A percentile compares a stretch with the other conserved stretches of the same genome.
phyloP scores from a whole-genome alignment of 305 asterid genomes.

The Ilex paraguariensis region DNA sequence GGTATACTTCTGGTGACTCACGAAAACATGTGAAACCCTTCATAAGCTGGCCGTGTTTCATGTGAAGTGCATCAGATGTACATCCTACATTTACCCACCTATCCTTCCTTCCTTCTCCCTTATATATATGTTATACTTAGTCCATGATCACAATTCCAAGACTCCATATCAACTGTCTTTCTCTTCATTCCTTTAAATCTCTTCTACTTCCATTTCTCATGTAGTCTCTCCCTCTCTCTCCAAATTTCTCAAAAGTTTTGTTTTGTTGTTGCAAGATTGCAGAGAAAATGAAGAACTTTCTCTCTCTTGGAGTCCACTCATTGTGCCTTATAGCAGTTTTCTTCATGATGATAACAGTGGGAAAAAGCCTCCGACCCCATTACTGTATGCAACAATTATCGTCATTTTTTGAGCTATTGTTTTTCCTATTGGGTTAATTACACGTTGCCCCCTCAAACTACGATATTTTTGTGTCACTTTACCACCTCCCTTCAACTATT shows the following conservation, averaged over 20 bases:
- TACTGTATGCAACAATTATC: conserved; percentile 34
- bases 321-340: conserved; percentile 30
- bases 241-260: conserved; percentile 4
- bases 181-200: not conserved
- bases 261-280: conserved; percentile 2
- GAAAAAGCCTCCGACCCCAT: conserved; percentile 50
- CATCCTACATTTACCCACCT: conserved; percentile 31
- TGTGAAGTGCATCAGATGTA: conserved; percentile 63
- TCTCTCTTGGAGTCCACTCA: conserved; percentile 5
- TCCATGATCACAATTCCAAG: conserved; percentile 6
- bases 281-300: conserved; percentile 14
- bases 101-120: conserved; percentile 2
- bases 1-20: conserved; percentile 18
- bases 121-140: not conserved
- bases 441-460: no score
- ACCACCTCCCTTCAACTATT: no score
- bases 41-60: conserved; percentile 49
- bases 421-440: no score
- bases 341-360: conserved; percentile 33
- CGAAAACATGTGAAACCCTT: conserved; percentile 58
- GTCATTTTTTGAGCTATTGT: not conserved
- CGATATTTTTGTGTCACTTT: no score
- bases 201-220: not conserved
- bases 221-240: not conserved
- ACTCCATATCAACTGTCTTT: not conserved